Evolutionary conservation across 2,329 filamentous ascomycete genomes (phyloP).

Genomic region (Fusarium heterosporum): DNA sequence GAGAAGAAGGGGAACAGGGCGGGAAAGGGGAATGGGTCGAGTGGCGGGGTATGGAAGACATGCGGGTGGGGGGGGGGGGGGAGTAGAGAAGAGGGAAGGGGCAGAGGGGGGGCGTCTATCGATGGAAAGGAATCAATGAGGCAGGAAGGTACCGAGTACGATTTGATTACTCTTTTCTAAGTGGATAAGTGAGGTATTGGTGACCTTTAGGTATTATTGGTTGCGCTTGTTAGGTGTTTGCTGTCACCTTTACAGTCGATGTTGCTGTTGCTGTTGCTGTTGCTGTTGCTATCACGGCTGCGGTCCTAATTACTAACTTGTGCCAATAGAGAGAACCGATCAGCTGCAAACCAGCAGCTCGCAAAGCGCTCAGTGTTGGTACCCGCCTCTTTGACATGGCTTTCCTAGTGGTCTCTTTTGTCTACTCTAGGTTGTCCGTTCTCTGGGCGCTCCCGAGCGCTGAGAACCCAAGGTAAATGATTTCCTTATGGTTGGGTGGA

Average conservation of each 20-base stretch:
- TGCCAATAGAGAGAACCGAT: not conserved
- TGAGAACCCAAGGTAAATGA: constrained; percentile 20
- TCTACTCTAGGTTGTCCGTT: not conserved
- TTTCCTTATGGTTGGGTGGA: constrained; percentile 9
- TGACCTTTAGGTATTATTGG: constrained; percentile 11
- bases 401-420: constrained; percentile 4
- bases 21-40: too few relatives aligned
- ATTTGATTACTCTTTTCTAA: not conserved
- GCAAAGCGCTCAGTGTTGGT: constrained; percentile 19
- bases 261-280: not conserved
- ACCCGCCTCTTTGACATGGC: not conserved
- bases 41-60: too few relatives aligned
- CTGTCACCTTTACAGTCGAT: not conserved
- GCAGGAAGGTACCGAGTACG: constrained; percentile 21
- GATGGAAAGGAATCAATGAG: not conserved
- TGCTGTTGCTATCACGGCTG: too few relatives aligned
- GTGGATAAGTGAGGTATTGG: constrained; percentile 11
- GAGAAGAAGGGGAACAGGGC: too few relatives aligned
- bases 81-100: too few relatives aligned
- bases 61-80: too few relatives aligned
- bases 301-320: not conserved
- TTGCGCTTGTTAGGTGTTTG: constrained; percentile 26
- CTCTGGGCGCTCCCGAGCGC: constrained; percentile 40
- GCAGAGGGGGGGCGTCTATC: too few relatives aligned
- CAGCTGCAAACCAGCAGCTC: not conserved